Base-by-base conservation (phyloP, 2,329 filamentous ascomycete species). In the Phoma sp. region DNA sequence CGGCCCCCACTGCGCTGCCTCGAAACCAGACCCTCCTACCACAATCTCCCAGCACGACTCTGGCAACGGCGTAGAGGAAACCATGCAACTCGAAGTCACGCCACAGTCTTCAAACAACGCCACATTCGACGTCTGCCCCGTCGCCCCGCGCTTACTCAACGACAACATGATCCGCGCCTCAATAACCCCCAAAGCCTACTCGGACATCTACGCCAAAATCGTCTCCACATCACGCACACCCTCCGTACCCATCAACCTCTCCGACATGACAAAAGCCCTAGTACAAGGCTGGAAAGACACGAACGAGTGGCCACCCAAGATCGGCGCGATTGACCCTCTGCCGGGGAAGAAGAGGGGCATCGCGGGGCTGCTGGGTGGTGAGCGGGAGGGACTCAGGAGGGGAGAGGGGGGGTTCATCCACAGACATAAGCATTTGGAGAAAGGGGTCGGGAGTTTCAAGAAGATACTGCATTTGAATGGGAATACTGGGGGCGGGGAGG, bases 241-340 rank as follows among this genome's bases (percentile, higher is more conserved):
- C 0, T 88, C 89, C 1, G 91, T 96, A 15, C 94, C 94, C 3
- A 89, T 97, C 69, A 97, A 96, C 65, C 84, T 98, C 0, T 79
- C 83, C 27, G 91, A 96, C 65, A 88, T 97, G 78, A 86, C 91
- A 21, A 84, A 86, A 9, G 86, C 91, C 12, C 90, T 94, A 62
- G 92, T 98, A 0, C 83, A 89, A 25, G 94, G 94, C 38, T 97
- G 94, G 94, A 96, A 96, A 75, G 84, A 91, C 36, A 91, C 95
- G 67, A 93, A 92, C 15, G 91, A 96, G 74, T 98, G 94, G 94
- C 93, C 94, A 4, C 91, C 90, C 1, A 85, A 85, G 63, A 74
- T 81, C 0, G 77, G 78, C 17, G 68, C 82, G 41, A 64, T 80
- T 40, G 79, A 84, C 68, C 73, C 81, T 59, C 77, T 76, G 39